These are phyloP conservation scores for Alternaria angustiovoidea DNA, from an alignment of 2,329 filamentous ascomycete genomes.

Conservation along the genomic window DNA sequence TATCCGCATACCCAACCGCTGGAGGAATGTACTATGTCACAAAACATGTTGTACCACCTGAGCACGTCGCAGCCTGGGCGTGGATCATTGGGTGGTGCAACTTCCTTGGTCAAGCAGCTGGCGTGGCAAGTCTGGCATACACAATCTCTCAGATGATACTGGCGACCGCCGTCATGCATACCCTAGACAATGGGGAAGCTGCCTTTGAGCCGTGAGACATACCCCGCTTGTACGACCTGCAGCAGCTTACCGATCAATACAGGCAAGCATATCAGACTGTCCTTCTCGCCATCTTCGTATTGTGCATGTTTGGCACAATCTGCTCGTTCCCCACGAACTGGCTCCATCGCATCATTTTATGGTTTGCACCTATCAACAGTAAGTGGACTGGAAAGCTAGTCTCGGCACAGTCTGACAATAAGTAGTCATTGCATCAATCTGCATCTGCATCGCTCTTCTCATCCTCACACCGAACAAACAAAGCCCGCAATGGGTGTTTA, in stretches of 20 bases:
- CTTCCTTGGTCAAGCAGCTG: constrained; percentile 69
- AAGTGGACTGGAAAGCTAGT: constrained; percentile 15
- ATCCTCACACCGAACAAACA: constrained; percentile 67
- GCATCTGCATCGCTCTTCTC: constrained; percentile 67
- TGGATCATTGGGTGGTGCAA: constrained; percentile 76
- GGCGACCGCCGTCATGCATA: constrained; percentile 69
- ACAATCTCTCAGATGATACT: constrained; percentile 71
- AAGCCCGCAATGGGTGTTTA: constrained; percentile 67
- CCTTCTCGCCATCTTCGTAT: constrained; percentile 63
- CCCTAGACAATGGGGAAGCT: constrained; percentile 61
- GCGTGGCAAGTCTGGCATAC: constrained; percentile 69
- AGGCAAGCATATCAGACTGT: constrained; percentile 68
- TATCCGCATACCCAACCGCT: constrained; percentile 72
- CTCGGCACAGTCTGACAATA: constrained; percentile 12
- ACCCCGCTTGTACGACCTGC: constrained; percentile 2
- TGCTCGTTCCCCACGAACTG: constrained; percentile 69
- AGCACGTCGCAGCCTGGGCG: constrained; percentile 69
- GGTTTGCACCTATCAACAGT: constrained; percentile 73
- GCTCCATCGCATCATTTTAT: constrained; percentile 67
- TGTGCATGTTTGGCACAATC: constrained; percentile 66
- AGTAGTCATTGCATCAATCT: constrained; percentile 64
- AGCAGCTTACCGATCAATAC: constrained; percentile 15
- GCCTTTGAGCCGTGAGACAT: constrained; percentile 64
- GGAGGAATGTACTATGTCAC: constrained; percentile 75
- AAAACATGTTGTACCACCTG: constrained; percentile 68